Percentiles rank a stretch among this genome's conserved stretches.
Conservation (phyloP, 768 basidiomycete species). For the Tricholoma hemisulphureum region DNA sequence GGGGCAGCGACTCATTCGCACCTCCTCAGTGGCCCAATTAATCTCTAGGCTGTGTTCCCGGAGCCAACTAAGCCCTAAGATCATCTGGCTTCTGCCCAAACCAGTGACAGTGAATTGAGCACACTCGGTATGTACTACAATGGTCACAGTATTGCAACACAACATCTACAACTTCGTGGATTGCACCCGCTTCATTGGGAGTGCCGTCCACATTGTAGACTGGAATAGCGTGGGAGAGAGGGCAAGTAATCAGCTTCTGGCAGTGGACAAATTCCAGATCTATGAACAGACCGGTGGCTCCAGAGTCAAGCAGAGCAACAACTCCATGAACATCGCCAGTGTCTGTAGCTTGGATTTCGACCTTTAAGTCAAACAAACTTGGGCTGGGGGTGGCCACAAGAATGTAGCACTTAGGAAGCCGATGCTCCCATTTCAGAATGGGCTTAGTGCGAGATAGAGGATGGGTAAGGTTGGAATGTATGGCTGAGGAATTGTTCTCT, state of each 20-base stretch:
- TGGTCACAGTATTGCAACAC: too few relatives aligned
- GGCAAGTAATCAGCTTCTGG: background rate
- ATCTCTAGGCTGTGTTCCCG: too few relatives aligned
- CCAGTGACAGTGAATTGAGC: too few relatives aligned
- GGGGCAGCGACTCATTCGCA: too few relatives aligned
- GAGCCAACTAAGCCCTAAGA: too few relatives aligned
- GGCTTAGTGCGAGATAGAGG: too few relatives aligned
- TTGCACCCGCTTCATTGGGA: slow-evolving; percentile 17
- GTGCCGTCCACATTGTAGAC: slow-evolving; percentile 23
- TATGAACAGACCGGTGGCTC: background rate
- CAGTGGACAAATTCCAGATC: background rate
- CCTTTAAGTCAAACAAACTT: background rate
- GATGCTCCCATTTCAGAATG: too few relatives aligned
- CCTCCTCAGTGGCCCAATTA: too few relatives aligned
- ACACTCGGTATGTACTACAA: too few relatives aligned
- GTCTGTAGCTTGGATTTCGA: background rate
- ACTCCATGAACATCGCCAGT: background rate
- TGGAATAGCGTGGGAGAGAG: slow-evolving; percentile 10
- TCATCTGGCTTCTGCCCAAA: too few relatives aligned
- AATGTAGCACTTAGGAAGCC: background rate
- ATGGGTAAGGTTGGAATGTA: too few relatives aligned
- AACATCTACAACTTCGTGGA: slow-evolving; percentile 13
- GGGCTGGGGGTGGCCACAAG: background rate
- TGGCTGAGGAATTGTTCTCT: too few relatives aligned
- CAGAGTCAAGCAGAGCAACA: background rate